Base-by-base conservation (phyloP, 2,329 filamentous ascomycete genomes). In the Nemania sp. region DNA sequence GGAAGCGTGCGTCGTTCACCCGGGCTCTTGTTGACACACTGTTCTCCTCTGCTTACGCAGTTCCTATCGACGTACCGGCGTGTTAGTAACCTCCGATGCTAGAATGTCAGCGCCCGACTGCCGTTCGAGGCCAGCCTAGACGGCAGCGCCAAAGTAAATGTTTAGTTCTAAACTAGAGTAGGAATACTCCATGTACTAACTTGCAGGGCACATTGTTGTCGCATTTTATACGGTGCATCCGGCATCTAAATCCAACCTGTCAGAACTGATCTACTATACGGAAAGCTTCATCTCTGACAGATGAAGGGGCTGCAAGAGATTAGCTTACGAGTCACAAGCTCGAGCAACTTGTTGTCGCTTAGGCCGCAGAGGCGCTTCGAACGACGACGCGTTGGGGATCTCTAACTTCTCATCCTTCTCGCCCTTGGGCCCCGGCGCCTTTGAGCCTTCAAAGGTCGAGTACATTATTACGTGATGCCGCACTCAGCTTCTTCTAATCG, bases 151-250 rank as follows among this genome's bases (percentile, higher is more conserved):
- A 51, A 24, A 52, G 56, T 10, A 54, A 35, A 49, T 20, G n/a
- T 41, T 20, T 22, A 45, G 56, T 24, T 38, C 38, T 45, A 53
- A 51, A 38, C 20, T 29, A 54, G 35, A 61, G 51, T 45, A 53
- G 56, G 43, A 51, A 60, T 10, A 26, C 35, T 49, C 51, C 15
- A 49, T 61, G 26, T 68, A 72, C 70, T 72, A 51, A 72, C 70
- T 71, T 72, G 72, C 81, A 83, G 10, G 82, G 81, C 58, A 76
- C 69, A 26, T 74, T 74, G 58, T 76, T 78, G 70, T 82, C 80
- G 71, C 82, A 83, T 71, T 82, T 83, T 57, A 82, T 77, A 18
- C 82, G 78, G 60, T 82, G 77, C 53, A 79, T 74, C 2, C 81
- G 80, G 69, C 82, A 83, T 74, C 78, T 74, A 10, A 58, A 56